Conservation (phyloP, 2,329 filamentous ascomycete species). For the Fusarium mexicanum region DNA sequence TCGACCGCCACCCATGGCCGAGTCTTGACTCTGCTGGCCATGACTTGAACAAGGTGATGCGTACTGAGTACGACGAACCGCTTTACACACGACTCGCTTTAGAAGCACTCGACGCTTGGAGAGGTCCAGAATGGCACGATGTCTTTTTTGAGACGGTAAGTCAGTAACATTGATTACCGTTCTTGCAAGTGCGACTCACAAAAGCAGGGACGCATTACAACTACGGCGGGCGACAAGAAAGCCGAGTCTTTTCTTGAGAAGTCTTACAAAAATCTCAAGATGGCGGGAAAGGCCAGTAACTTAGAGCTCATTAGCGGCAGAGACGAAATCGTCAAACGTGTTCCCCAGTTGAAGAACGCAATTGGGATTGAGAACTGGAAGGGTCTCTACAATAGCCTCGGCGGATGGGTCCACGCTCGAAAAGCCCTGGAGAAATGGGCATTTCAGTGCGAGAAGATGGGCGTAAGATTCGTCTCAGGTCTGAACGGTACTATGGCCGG, state of each 20-base stretch:
- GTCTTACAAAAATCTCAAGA: neutral
- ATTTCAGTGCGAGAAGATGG: neutral
- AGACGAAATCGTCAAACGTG: neutral
- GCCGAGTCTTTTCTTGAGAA: neutral
- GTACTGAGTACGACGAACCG: slow-evolving; percentile 13
- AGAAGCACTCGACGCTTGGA: neutral
- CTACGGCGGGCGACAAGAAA: neutral
- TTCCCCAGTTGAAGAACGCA: neutral
- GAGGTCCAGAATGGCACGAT: neutral
- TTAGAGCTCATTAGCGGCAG: neutral
- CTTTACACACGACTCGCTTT: neutral
- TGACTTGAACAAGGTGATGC: slow-evolving; percentile 33
- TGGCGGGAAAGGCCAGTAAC: neutral
- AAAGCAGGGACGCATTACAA: neutral
- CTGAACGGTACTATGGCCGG: neutral
- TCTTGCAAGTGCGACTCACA: neutral
- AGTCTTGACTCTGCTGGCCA: slow-evolving; percentile 32
- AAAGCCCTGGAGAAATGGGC: slow-evolving; percentile 11
- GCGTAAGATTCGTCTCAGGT: neutral
- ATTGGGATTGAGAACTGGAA: slow-evolving; percentile 3
- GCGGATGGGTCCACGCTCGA: slow-evolving; percentile 2
- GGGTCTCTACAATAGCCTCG: neutral
- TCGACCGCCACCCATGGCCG: slow-evolving; percentile 31
- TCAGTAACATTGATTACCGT: fast-evolving
- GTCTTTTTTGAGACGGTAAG: neutral